Base-by-base conservation (phyloP, 1,284 basidiomycete genomes). In the Naganishia liquefaciens region DNA sequence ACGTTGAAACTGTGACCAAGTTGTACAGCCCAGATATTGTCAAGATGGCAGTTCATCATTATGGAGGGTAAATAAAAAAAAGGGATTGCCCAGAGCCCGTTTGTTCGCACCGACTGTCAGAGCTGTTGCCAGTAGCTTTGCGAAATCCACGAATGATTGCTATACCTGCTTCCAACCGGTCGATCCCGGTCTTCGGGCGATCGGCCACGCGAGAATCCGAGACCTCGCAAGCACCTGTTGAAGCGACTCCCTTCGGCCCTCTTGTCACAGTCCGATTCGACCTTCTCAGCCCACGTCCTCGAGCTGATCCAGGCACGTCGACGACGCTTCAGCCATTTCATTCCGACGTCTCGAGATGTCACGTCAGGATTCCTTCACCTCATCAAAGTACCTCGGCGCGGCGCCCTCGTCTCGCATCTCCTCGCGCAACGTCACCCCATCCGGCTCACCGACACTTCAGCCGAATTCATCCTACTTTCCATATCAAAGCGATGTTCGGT, bases 391-490 rank as follows among this genome's bases (percentile, higher is more conserved):
- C 33, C 57, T 60, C 46, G 46, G 33, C 33, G 33, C 33, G n/a
- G n/a, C n/a, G 0, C 33, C 33, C 33, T 37, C 33, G 33, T 37
- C 57, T 3, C 57, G 33, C 30, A 50, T 60, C 13, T 39, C 54
- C 10, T 57, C 57, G 33, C 46, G 47, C 9, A 40, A 33, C 57
- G 39, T 27, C 30, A 40, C 30, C 13, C 57, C 57, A 17, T 50
- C 46, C 0, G 13, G 21, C 11, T 60, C 57, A 3, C 46, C 33
- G 13, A 40, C 46, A 15, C 46, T 25, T 23, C 46, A 42, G 10
- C n/a, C 37, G 2, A 21, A 50, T 25, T 21, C 57, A 40, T 60
- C 57, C 57, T 60, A 60, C 57, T 60, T 60, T 27, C 57, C 57
- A 11, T 44, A 47, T 25, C 33, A 47, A 25, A 23, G 49, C 46